Conservation (phyloP, 306 rosid species). For the Dicorynia guianensis region DNA sequence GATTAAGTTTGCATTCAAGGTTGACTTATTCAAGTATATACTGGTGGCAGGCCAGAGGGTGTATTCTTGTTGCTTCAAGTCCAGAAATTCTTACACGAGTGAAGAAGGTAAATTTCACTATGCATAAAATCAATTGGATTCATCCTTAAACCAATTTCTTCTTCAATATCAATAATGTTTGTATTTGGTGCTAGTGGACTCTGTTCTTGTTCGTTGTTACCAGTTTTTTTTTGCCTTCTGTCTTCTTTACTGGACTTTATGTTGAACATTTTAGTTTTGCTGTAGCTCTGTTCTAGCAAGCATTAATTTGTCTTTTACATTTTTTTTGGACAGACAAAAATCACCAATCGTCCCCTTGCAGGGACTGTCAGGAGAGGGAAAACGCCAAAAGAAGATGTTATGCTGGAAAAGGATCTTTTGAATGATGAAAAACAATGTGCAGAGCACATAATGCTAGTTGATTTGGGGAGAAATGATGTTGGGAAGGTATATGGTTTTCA, state of each 20-base stretch:
- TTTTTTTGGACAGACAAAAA: constrained; percentile 59
- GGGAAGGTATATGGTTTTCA: constrained; percentile 75
- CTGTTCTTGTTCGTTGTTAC: constrained; percentile 27
- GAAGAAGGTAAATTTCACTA: constrained; percentile 66
- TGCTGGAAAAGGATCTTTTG: constrained; percentile 85
- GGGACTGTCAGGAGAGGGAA: constrained; percentile 96
- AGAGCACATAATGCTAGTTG: constrained; percentile 95
- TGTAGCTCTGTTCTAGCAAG: constrained; percentile 24
- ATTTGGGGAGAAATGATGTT: constrained; percentile 95
- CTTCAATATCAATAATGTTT: constrained; percentile 4
- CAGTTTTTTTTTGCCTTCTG: background rate
- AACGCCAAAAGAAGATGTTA: constrained; percentile 78
- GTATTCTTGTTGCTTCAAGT: constrained; percentile 98
- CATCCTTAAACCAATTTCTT: constrained; percentile 1
- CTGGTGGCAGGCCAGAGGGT: constrained; percentile 81
- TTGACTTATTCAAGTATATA: constrained; percentile 32
- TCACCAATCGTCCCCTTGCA: constrained; percentile 95
- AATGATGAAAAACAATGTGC: constrained; percentile 90
- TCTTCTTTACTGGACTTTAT: constrained; percentile 16
- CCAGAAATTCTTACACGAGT: constrained; percentile 96
- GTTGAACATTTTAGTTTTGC: background rate
- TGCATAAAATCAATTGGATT: constrained; percentile 12
- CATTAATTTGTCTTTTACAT: constrained; percentile 34
- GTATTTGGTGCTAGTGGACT: constrained; percentile 11
- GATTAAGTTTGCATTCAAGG: constrained; percentile 18